Base-by-base conservation (phyloP, 2,329 filamentous ascomycete genomes). In the Trichoderma hamatum region DNA sequence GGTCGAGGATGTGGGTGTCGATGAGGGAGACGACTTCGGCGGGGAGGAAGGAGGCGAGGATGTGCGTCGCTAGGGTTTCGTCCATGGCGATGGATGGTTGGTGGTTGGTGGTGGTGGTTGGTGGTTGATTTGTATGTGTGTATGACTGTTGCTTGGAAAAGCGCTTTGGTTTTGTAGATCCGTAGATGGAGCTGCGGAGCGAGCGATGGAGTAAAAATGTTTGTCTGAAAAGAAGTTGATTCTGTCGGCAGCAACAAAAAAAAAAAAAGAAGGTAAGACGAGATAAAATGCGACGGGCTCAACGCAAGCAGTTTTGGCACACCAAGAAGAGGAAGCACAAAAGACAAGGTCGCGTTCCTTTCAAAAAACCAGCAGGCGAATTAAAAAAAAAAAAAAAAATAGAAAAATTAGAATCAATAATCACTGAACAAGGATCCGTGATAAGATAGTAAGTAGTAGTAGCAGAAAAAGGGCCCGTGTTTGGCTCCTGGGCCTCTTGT, bases 1-100 rank as follows among this genome's bases (percentile, higher is more conserved):
- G 82, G 75, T 81, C 78, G 59, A 87, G 78, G 69, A 86, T 73
- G 78, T 87, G 80, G 54, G 81, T 81, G 75, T 84, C 77, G 67
- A 86, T 77, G 66, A 81, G 76, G 64, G 80, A 78, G 71, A 81
- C 76, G 62, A 82, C 76, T 61, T 83, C 79, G n/a, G 84, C 78
- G 43, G 83, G 82, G 61, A 85, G 79, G 68, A 86, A 72, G 39
- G 79, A 75, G 54, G 79, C 77, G 71, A 84, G 76, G 63, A 81
- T 72, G 65, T 76, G 76, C 72, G 73, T 74, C 16, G 75, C 69
- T n/a, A 79, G 70, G 4, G 76, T 75, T 7, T 76, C 73, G 70
- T 77, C 75, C 77, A 81, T 80, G 61, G 68, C 19, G 28, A 14
- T 30, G 60, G 43, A 2, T 16, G n/a, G 9, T 26, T 39, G 14